phyloP scores from a whole-genome alignment of 2,329 filamentous ascomycete species.

The Septoria petroselini region DNA sequence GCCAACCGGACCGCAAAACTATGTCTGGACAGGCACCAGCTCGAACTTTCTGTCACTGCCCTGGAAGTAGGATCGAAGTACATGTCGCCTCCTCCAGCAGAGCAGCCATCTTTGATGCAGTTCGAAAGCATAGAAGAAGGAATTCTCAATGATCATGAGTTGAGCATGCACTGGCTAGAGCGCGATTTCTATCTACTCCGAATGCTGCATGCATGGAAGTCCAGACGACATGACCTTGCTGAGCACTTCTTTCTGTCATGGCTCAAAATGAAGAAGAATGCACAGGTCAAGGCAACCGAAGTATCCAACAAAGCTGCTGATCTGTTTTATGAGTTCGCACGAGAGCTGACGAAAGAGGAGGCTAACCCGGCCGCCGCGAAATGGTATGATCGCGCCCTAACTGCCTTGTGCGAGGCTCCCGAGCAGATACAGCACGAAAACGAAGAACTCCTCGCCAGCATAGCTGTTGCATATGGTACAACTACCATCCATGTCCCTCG shows the following conservation, averaged over 20 bases:
- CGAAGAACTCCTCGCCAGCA: constrained; percentile 62
- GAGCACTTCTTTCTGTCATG: constrained; percentile 64
- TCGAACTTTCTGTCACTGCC: constrained; percentile 58
- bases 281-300: constrained; percentile 44
- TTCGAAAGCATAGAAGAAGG: constrained; percentile 19
- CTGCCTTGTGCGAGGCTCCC: constrained; percentile 54
- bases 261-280: constrained; percentile 50
- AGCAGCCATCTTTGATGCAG: constrained; percentile 16
- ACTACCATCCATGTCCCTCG: background rate
- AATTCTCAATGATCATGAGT: constrained; percentile 30
- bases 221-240: constrained; percentile 68
- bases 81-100: constrained; percentile 15
- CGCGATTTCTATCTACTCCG: constrained; percentile 65
- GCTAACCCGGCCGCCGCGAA: constrained; percentile 56
- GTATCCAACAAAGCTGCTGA: constrained; percentile 63
- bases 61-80: constrained; percentile 63
- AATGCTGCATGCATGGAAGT: constrained; percentile 70
- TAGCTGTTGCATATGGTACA: constrained; percentile 56
- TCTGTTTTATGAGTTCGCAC: constrained; percentile 68
- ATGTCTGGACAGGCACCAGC: constrained; percentile 60
- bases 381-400: constrained; percentile 71
- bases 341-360: constrained; percentile 45
- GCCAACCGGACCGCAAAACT: constrained; percentile 63
- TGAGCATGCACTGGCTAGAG: constrained; percentile 44
- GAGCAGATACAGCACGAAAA: constrained; percentile 58